Percentiles rank a stretch among this genome's conserved stretches.
phyloP scores from a whole-genome alignment of 176 grass and related monocot genomes.

The maize (Zea mays) region Zm-B73-REFERENCE-NAM-5.0 NC_050102.1:179335501-179336000 shows the following conservation, averaged over 20 bases:
- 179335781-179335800: not conserved
- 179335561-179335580: too few relatives aligned
- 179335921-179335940: conserved; percentile 23
- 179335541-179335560: too few relatives aligned
- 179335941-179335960: not conserved
- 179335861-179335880: conserved; percentile 27
- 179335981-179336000: conserved; percentile 38
- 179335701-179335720: too few relatives aligned
- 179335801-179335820: not conserved
- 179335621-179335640: too few relatives aligned
- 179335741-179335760: not conserved
- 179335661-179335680: too few relatives aligned
- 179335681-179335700: too few relatives aligned
- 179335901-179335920: conserved; percentile 4
- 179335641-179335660: too few relatives aligned
- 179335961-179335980: not conserved
- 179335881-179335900: conserved; percentile 8
- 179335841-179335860: not conserved
- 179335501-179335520: too few relatives aligned
- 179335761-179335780: rapidly evolving
- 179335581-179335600: too few relatives aligned
- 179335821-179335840: not conserved
- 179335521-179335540: too few relatives aligned
- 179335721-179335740: too few relatives aligned
- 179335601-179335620: too few relatives aligned